Percentiles rank a stretch among this genome's conserved stretches.
Evolutionary conservation across 495 filamentous ascomycete genomes (phyloP).

Genomic region (Xylaria nigripes): DNA sequence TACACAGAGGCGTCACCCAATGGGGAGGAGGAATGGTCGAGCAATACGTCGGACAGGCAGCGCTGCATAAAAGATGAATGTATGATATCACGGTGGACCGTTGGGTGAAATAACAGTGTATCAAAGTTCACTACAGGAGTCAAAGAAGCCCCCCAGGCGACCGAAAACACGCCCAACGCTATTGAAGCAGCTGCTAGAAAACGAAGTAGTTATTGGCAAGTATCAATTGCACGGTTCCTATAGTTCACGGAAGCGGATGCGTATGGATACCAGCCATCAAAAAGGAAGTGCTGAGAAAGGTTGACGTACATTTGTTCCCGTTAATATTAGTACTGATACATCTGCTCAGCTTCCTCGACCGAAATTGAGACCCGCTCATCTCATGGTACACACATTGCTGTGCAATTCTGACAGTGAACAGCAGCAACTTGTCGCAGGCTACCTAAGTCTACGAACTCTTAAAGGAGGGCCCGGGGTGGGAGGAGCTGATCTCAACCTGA

Average conservation of each 20-base stretch:
- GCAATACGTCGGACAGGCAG: too few species aligned
- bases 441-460: constrained; percentile 35
- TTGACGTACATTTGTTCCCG: constrained; percentile 36
- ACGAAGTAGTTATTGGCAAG: constrained; percentile 15
- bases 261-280: constrained; percentile 20
- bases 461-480: constrained; percentile 39
- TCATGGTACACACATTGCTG: not conserved
- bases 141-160: constrained; percentile 6
- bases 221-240: constrained; percentile 16
- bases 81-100: too few species aligned
- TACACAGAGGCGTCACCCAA: too few species aligned
- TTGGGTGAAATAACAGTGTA: too few species aligned
- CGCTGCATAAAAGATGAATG: too few species aligned
- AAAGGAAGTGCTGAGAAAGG: constrained; percentile 29
- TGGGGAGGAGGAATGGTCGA: too few species aligned
- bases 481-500: constrained; percentile 45
- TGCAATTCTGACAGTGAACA: not conserved
- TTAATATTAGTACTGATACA: constrained; percentile 37
- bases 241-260: constrained; percentile 20
- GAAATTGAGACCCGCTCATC: constrained; percentile 21
- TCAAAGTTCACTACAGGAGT: too few species aligned
- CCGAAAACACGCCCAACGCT: constrained; percentile 3
- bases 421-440: constrained; percentile 36
- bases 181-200: constrained; percentile 5
- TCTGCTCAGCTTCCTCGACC: constrained; percentile 40